A percentile compares a stretch with the other conserved stretches of the same genome.
Conservation (phyloP, 1,139 yeast species). For the Arxiozyma heterogenica region DNA sequence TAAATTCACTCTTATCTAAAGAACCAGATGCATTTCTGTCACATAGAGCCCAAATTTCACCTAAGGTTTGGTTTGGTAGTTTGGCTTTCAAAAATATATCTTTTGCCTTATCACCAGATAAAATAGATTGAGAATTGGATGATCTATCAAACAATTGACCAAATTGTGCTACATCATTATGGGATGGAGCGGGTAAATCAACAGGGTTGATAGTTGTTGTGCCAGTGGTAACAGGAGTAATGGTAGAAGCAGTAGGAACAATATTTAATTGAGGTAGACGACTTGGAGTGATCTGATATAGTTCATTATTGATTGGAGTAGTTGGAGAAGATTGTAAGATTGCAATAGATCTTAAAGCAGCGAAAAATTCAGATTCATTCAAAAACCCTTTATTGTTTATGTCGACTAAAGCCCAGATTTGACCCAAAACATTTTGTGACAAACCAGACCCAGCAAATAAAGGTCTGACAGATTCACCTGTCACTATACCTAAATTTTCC, state of each 20-base stretch:
- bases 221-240: not conserved
- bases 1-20: slow-evolving; percentile 63
- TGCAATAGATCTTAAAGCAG: slow-evolving; percentile 84
- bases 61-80: slow-evolving; percentile 64
- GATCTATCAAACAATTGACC: slow-evolving; percentile 67
- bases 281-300: slow-evolving; percentile 23
- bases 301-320: slow-evolving; percentile 17
- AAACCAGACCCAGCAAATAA: slow-evolving; percentile 81
- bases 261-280: slow-evolving; percentile 36
- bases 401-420: slow-evolving; percentile 92
- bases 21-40: slow-evolving; percentile 70
- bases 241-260: slow-evolving; percentile 20
- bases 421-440: slow-evolving; percentile 70
- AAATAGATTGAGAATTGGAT: slow-evolving; percentile 35
- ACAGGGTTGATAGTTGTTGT: not conserved
- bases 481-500: slow-evolving; percentile 69
- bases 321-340: slow-evolving; percentile 51
- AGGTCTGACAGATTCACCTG: slow-evolving; percentile 84
- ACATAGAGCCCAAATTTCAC: slow-evolving; percentile 82
- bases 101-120: slow-evolving; percentile 71
- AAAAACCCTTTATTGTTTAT: slow-evolving; percentile 75
- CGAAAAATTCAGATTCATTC: slow-evolving; percentile 71
- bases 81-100: slow-evolving; percentile 83
- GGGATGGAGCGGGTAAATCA: slow-evolving; percentile 48
- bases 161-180: slow-evolving; percentile 62